Evolutionary conservation across 257 asterid species (phyloP).

Genomic region (Haberlea rhodopensis): DNA sequence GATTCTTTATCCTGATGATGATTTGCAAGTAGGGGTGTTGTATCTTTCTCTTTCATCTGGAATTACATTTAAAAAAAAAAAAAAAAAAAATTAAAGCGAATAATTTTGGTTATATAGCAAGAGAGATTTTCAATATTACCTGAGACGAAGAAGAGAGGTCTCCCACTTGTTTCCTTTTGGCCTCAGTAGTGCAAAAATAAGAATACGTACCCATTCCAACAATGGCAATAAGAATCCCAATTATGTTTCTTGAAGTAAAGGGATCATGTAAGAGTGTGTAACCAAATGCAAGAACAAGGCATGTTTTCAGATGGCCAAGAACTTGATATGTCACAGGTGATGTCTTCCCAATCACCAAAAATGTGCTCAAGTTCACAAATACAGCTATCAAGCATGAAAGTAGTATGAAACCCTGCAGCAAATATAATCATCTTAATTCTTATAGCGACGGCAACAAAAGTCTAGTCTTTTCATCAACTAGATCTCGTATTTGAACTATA

Average conservation of each 20-base stretch:
- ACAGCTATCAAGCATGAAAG: slow-evolving; percentile 89
- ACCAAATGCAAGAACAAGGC: slow-evolving; percentile 84
- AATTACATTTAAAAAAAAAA: not conserved
- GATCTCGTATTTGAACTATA: too few relatives aligned
- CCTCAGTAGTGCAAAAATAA: slow-evolving; percentile 71
- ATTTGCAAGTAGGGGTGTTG: slow-evolving; percentile 50
- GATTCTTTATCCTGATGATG: slow-evolving; percentile 60
- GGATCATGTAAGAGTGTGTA: slow-evolving; percentile 88
- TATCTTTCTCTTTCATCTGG: slow-evolving; percentile 70
- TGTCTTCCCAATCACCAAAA: slow-evolving; percentile 90
- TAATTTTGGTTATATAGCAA: not conserved
- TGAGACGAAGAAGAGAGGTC: slow-evolving; percentile 48
- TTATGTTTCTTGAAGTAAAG: slow-evolving; percentile 64
- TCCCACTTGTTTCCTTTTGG: slow-evolving; percentile 53
- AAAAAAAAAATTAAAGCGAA: not conserved
- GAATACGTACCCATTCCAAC: slow-evolving; percentile 86
- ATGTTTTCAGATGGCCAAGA: slow-evolving; percentile 80
- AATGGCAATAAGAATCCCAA: slow-evolving; percentile 74
- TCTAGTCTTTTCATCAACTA: too few relatives aligned
- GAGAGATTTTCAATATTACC: slow-evolving; percentile 24
- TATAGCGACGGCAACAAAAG: too few relatives aligned
- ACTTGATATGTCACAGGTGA: slow-evolving; percentile 95
- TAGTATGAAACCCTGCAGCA: slow-evolving; percentile 64
- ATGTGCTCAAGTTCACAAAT: slow-evolving; percentile 87
- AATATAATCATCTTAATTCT: not conserved